Evolutionary conservation across 768 basidiomycete species (phyloP), one percentile per base, ranked within the genome.

Genomic region (Leccinum olivaceopallidum): DNA sequence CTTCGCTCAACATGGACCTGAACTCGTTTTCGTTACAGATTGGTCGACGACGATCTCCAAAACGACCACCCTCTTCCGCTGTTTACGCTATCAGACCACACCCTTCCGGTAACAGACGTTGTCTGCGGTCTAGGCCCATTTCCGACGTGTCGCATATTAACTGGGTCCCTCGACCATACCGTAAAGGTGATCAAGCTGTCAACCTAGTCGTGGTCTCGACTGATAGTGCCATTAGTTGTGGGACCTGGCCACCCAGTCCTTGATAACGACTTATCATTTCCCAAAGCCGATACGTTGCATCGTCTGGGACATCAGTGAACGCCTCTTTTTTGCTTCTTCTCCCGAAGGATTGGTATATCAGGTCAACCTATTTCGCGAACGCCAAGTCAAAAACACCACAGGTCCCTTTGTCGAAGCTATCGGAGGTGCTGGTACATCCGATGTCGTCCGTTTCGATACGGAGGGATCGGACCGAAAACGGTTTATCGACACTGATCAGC

Each of bases 191-290:
- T 75, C 59, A 18, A 44, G 55, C 32, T 56, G 42, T 64, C 62
- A 47, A 57, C 57, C 62, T 55, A 64, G 50, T 20, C 58, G 13
- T 5, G 49, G 58, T 53, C 24, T 49, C 60, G 30, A 55, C 57
- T 67, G 47, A 69, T 47, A 6, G 32, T n/a, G 44, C 55, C 42
- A 22, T 13, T 68, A 92, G 93, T 73, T 94, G 34, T 94, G 93
- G 92, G 91, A 93, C 73, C 75, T 91, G 20, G 78, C 88, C 14
- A 85, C 92, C 0, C 82, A 83, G 54, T 79, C 87, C 13, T 80
- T 98, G 16, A 77, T 98, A 26, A 88, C 90, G 6, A 95, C 95
- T 1, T 96, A 96, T 72, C 82, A 88, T 65, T 95, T 97, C 65
- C 92, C 94, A 16, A 80, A 86, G 58, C 83, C 91, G 2, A 86